A percentile compares a stretch with the other conserved stretches of the same genome.
Conservation (phyloP, 2,329 filamentous ascomycete species). For the Beauveria sp. region DNA sequence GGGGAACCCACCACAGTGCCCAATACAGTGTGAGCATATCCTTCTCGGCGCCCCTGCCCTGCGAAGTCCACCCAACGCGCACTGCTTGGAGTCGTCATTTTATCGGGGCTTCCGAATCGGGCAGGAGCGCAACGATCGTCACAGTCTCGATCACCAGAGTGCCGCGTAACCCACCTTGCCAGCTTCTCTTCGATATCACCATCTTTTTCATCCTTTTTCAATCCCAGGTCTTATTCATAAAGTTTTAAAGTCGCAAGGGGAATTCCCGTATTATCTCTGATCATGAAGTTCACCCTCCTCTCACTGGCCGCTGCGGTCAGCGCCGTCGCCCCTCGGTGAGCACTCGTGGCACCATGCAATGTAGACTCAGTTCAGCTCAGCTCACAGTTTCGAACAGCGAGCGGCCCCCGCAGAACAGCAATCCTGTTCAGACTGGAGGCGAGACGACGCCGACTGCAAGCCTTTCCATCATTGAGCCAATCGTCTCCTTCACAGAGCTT, state of each 20-base stretch:
- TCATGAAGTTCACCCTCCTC: slow-evolving; percentile 6
- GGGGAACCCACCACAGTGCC: background rate
- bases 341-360: background rate
- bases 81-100: slow-evolving; percentile 1
- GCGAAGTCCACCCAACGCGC: background rate
- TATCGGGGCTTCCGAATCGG: background rate
- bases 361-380: background rate
- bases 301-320: slow-evolving; percentile 1
- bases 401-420: background rate
- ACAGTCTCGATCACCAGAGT: background rate
- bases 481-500: background rate
- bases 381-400: background rate
- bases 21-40: background rate
- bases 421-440: background rate
- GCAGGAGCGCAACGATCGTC: slow-evolving; percentile 2
- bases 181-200: slow-evolving; percentile 3
- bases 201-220: background rate
- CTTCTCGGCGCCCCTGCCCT: too few relatives aligned
- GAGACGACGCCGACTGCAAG: background rate
- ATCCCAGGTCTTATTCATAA: too few relatives aligned
- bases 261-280: background rate
- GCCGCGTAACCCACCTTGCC: slow-evolving; percentile 5
- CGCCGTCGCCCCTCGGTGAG: slow-evolving; percentile 7
- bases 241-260: background rate
- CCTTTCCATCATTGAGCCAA: slow-evolving; percentile 1